These are phyloP conservation scores for Pseudogymnoascus sp. DNA, from an alignment of 2,329 filamentous ascomycete genomes.

Conservation along the genomic window DNA sequence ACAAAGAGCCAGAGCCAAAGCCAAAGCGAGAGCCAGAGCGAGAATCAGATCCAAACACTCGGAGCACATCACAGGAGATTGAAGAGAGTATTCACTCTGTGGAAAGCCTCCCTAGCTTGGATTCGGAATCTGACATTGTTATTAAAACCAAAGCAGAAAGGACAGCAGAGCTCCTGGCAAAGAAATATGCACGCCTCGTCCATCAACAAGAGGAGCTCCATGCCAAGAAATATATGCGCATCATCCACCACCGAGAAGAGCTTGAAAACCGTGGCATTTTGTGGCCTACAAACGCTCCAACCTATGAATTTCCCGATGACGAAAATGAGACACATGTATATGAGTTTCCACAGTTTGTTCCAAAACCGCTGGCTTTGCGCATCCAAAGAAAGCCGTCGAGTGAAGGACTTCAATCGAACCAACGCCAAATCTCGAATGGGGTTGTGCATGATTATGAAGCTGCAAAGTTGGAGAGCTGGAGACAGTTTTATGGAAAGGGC, in stretches of 20 bases:
- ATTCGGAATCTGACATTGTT: background rate
- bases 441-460: background rate
- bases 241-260: background rate
- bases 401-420: background rate
- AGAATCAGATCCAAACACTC: background rate
- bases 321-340: background rate
- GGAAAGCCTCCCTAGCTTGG: background rate
- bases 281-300: background rate
- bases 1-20: background rate
- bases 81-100: background rate
- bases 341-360: background rate
- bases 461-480: constrained; percentile 3
- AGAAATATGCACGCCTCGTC: background rate
- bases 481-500: background rate
- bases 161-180: background rate
- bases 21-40: background rate
- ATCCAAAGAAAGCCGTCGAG: background rate
- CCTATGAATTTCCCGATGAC: background rate
- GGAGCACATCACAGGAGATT: background rate
- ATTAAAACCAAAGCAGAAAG: background rate
- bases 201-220: background rate
- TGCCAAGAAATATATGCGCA: background rate
- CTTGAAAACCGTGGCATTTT: background rate
- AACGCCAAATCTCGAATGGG: background rate
- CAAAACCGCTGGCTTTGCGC: background rate